These are phyloP conservation scores for Colletotrichum noveboracense DNA, from an alignment of 2,329 filamentous ascomycete genomes.

Conservation along the genomic window DNA sequence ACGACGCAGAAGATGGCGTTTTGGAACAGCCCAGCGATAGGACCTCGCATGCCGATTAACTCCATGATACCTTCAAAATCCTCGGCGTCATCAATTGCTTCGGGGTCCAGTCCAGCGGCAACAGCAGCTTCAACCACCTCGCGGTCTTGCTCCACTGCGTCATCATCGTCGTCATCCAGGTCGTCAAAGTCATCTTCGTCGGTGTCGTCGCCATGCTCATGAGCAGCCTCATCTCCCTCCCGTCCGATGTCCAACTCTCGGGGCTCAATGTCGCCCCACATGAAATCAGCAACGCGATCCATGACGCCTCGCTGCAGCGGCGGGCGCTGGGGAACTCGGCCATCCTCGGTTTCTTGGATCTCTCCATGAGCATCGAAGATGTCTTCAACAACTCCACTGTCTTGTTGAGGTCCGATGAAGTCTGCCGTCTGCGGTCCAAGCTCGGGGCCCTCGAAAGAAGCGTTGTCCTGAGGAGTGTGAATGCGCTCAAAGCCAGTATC, in stretches of 20 bases:
- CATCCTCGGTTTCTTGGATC: conserved; percentile 6
- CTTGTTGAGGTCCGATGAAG: not conserved
- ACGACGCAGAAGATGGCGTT: conserved; percentile 95
- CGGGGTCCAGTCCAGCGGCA: conserved; percentile 73
- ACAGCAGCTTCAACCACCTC: conserved; percentile 70
- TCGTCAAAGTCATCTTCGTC: conserved; percentile 35
- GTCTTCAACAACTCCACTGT: not conserved
- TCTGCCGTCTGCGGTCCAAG: not conserved
- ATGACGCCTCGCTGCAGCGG: conserved; percentile 39
- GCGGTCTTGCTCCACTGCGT: conserved; percentile 49
- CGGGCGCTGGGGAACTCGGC: conserved; percentile 9
- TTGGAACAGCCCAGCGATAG: conserved; percentile 86
- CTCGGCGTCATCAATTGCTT: conserved; percentile 84
- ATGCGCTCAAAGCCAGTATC: not conserved
- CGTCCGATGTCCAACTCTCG: conserved; percentile 30
- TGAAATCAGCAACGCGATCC: conserved; percentile 59
- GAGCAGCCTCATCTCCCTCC: conserved; percentile 50
- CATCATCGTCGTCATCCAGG: conserved; percentile 31
- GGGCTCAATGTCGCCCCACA: conserved; percentile 63
- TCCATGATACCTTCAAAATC: conserved; percentile 97
- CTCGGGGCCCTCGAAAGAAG: not conserved
- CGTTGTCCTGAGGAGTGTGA: not conserved
- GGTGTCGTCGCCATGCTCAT: conserved; percentile 55
- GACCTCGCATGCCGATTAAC: conserved; percentile 94
- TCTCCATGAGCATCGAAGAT: not conserved